Conservation (phyloP, 2,329 filamentous ascomycete species). For the Tolypocladium album region DNA sequence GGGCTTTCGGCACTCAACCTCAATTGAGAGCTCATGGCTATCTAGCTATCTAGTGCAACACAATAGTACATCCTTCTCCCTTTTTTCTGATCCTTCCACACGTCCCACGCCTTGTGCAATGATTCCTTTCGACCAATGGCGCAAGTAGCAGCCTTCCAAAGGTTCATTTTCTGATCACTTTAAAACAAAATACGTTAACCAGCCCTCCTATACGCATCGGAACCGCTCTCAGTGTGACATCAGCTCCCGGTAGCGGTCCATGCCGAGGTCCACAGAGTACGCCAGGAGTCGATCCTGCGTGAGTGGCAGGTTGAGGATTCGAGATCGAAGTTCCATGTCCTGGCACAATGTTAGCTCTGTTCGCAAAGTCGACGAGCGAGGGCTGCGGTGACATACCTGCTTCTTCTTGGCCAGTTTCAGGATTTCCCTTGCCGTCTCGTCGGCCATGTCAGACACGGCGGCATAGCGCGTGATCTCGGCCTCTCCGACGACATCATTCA, state of each 20-base stretch:
- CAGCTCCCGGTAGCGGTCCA: slow-evolving; percentile 56
- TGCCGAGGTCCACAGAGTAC: slow-evolving; percentile 60
- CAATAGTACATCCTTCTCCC: not conserved
- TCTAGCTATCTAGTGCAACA: not conserved
- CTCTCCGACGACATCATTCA: slow-evolving; percentile 33
- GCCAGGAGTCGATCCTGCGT: slow-evolving; percentile 63
- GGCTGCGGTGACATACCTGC: slow-evolving; percentile 33
- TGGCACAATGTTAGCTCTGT: slow-evolving; percentile 7
- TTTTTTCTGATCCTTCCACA: not conserved
- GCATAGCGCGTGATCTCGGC: slow-evolving; percentile 47
- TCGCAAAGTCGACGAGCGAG: slow-evolving; percentile 4
- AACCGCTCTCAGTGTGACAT: slow-evolving; percentile 34
- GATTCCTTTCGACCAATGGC: not conserved
- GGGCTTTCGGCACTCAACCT: not conserved
- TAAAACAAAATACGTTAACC: not conserved
- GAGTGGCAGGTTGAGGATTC: slow-evolving; percentile 50
- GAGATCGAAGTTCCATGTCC: slow-evolving; percentile 25
- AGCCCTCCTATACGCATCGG: not conserved
- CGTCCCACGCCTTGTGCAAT: not conserved
- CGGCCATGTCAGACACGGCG: slow-evolving; percentile 73
- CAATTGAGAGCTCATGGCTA: not conserved
- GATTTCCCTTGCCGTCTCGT: slow-evolving; percentile 57
- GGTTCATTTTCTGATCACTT: not conserved
- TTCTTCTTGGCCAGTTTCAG: slow-evolving; percentile 43
- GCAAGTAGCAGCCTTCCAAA: not conserved